These are phyloP conservation scores for Eimeria nieschulzi DNA, from an alignment of 169 alveolate genomes.

Conservation along the genomic window DNA sequence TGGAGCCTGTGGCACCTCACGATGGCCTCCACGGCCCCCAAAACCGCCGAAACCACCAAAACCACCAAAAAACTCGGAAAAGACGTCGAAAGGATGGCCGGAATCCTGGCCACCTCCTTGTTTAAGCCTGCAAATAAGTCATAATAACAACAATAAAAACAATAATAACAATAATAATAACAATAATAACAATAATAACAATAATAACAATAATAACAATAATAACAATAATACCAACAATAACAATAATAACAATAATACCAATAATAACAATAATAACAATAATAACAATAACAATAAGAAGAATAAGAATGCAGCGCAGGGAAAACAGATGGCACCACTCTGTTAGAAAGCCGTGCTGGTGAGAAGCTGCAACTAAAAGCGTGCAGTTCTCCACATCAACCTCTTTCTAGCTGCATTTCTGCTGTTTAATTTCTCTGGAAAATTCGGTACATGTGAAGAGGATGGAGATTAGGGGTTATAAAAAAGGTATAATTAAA, in stretches of 20 bases:
- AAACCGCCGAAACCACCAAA: constrained; percentile 49
- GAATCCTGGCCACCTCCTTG: constrained; percentile 36
- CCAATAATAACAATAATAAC: not conserved
- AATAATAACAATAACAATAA: not conserved
- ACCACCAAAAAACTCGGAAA: constrained; percentile 59
- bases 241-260: not conserved
- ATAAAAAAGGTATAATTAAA: no score
- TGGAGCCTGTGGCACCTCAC: constrained; percentile 76
- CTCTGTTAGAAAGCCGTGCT: no score
- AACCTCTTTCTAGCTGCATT: no score
- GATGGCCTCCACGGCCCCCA: constrained; percentile 72
- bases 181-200: not conserved
- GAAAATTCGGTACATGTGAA: no score
- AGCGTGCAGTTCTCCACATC: no score
- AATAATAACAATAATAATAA: not conserved
- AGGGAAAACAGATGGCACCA: no score
- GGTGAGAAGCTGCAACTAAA: no score
- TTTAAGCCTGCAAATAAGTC: constrained; percentile 42
- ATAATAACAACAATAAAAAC: not conserved
- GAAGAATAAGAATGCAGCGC: not conserved
- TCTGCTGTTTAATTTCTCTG: no score
- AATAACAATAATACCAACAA: not conserved
- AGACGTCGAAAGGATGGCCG: constrained; percentile 51
- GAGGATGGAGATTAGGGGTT: no score
- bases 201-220: not conserved